Percentiles rank a stretch among this genome's conserved stretches.
Evolutionary conservation across 2,329 filamentous ascomycete genomes (phyloP).

Genomic region (Calonectria henricotiae): DNA sequence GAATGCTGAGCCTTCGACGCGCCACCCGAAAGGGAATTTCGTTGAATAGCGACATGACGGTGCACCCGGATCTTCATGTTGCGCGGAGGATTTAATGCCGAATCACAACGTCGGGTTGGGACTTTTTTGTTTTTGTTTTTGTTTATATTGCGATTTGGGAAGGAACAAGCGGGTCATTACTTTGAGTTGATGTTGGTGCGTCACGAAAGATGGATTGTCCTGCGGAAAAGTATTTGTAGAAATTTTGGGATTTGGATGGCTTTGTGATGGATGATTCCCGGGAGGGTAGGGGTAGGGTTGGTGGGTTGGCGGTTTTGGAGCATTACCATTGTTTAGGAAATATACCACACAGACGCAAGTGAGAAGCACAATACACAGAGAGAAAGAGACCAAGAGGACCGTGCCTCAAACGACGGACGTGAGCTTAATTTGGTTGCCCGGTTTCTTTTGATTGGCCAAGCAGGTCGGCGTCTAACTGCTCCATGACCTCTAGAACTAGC

Average conservation of each 20-base stretch:
- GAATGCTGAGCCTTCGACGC: slow-evolving; percentile 35
- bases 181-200: slow-evolving; percentile 38
- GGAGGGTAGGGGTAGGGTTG: neutral
- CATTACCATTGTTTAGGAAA: slow-evolving; percentile 33
- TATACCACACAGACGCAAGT: slow-evolving; percentile 42
- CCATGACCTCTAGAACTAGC: slow-evolving; percentile 90
- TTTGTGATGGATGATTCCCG: slow-evolving; percentile 6
- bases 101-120: slow-evolving; percentile 14
- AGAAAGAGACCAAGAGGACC: slow-evolving; percentile 33
- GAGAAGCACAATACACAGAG: slow-evolving; percentile 18
- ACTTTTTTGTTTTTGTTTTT: neutral
- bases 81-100: slow-evolving; percentile 40
- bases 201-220: slow-evolving; percentile 42
- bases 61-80: slow-evolving; percentile 16
- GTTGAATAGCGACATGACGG: slow-evolving; percentile 23
- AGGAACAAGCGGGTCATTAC: slow-evolving; percentile 44
- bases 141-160: slow-evolving; percentile 28
- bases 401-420: slow-evolving; percentile 27
- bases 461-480: slow-evolving; percentile 89
- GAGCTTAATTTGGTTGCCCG: slow-evolving; percentile 39
- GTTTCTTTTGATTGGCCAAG: slow-evolving; percentile 61
- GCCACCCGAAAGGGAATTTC: slow-evolving; percentile 1
- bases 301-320: slow-evolving; percentile 25
- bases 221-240: slow-evolving; percentile 37
- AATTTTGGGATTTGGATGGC: slow-evolving; percentile 25